These are phyloP conservation scores for Stemphylium lycopersici DNA, from an alignment of 2,329 filamentous ascomycete species.

Conservation along the genomic window DNA sequence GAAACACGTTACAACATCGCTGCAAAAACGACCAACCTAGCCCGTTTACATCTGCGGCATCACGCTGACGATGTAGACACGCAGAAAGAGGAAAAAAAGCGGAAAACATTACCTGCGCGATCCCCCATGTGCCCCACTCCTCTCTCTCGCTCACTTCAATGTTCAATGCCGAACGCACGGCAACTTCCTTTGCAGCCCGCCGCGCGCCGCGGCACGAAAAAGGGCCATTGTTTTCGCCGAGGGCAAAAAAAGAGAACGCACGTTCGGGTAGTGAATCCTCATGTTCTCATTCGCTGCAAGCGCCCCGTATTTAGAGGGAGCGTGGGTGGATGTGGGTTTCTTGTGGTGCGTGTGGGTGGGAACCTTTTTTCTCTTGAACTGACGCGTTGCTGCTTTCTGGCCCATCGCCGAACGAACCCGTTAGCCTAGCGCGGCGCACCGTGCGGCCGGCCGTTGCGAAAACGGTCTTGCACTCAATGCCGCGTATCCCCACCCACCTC, in stretches of 20 bases:
- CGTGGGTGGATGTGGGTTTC: too few relatives aligned
- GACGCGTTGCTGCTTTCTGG: constrained; percentile 4
- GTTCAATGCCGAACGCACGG: background rate
- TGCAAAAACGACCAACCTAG: too few relatives aligned
- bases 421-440: too few relatives aligned
- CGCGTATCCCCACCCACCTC: too few relatives aligned
- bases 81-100: too few relatives aligned
- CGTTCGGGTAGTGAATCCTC: constrained; percentile 2
- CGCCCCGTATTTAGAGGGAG: background rate
- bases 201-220: background rate
- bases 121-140: background rate
- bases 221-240: background rate
- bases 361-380: background rate
- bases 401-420: background rate
- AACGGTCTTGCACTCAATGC: too few relatives aligned
- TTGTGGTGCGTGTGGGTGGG: background rate
- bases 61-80: too few relatives aligned
- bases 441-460: too few relatives aligned
- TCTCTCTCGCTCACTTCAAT: background rate
- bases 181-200: background rate
- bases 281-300: background rate
- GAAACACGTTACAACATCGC: too few relatives aligned
- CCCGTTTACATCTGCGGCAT: too few relatives aligned
- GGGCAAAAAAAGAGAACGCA: background rate
- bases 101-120: too few relatives aligned